Evolutionary conservation across 345 rosid genomes (phyloP).

Genomic region (Nephelium lappaceum): DNA sequence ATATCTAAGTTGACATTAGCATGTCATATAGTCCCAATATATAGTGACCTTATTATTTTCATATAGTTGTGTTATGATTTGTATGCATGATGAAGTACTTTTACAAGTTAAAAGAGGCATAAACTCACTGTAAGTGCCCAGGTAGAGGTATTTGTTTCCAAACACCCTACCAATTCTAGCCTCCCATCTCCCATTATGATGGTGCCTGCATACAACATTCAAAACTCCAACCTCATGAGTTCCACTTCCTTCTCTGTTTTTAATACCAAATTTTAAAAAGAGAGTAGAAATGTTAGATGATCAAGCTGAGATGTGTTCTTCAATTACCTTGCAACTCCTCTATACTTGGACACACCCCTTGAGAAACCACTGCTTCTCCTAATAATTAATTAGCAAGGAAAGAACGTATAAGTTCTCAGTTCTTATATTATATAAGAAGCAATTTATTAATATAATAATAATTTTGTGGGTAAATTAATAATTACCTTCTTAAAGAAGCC

Average conservation of each 20-base stretch:
- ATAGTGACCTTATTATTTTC: too few species aligned
- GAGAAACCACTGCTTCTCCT: slow-evolving; percentile 55
- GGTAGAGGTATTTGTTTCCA: slow-evolving; percentile 75
- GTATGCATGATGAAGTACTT: too few species aligned
- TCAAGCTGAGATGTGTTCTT: neutral
- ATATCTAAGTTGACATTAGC: too few species aligned
- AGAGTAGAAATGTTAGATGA: neutral
- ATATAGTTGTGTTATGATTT: too few species aligned
- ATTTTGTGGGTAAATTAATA: neutral
- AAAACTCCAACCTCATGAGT: neutral
- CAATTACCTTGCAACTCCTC: slow-evolving; percentile 49
- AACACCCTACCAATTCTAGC: slow-evolving; percentile 80
- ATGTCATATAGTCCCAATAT: too few species aligned
- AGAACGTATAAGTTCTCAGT: neutral
- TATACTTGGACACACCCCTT: slow-evolving; percentile 46
- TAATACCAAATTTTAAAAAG: neutral
- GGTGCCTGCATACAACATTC: slow-evolving; percentile 48
- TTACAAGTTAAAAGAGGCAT: neutral
- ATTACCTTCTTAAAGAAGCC: slow-evolving; percentile 42
- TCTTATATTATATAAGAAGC: neutral
- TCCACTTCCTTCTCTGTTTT: neutral
- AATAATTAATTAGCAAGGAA: neutral
- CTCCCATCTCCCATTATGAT: slow-evolving; percentile 87
- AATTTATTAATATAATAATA: neutral
- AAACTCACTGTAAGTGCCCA: slow-evolving; percentile 60